Evolutionary conservation across 192 early-diverging fungal genomes (phyloP).

Genomic region (Phlyctochytrium planicorne): DNA sequence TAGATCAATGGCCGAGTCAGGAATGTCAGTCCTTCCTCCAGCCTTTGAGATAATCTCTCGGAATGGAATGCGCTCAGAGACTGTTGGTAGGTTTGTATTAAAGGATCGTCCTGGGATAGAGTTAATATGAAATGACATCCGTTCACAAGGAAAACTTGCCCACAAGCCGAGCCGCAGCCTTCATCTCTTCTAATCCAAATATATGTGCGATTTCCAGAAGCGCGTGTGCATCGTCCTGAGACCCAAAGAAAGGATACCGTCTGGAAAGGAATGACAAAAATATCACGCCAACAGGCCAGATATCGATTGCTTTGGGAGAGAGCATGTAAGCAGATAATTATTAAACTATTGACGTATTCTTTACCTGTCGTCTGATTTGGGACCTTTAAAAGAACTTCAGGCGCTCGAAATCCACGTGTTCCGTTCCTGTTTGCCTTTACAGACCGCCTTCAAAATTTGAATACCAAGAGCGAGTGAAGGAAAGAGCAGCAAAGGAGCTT

Average conservation of each 20-base stretch:
- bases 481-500: too few relatives aligned
- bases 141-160: conserved; percentile 48
- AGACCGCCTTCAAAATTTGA: conserved; percentile 65
- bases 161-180: conserved; percentile 58
- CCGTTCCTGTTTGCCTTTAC: conserved; percentile 83
- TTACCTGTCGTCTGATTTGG: conserved; percentile 72
- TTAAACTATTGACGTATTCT: too few relatives aligned
- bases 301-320: conserved; percentile 69
- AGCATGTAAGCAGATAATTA: too few relatives aligned
- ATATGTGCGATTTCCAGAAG: conserved; percentile 79
- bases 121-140: not conserved
- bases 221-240: conserved; percentile 81
- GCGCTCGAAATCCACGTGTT: conserved; percentile 90
- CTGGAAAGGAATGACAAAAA: conserved; percentile 76
- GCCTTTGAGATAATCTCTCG: not conserved
- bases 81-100: not conserved
- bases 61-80: not conserved
- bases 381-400: conserved; percentile 86
- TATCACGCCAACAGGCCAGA: conserved; percentile 92
- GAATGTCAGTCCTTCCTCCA: not conserved
- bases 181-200: conserved; percentile 77
- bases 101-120: not conserved
- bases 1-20: not conserved
- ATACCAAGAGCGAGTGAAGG: too few relatives aligned
- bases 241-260: conserved; percentile 88